Conservation (phyloP, 2,329 filamentous ascomycete genomes). For the Paracorniculantispora psalliotae region DNA sequence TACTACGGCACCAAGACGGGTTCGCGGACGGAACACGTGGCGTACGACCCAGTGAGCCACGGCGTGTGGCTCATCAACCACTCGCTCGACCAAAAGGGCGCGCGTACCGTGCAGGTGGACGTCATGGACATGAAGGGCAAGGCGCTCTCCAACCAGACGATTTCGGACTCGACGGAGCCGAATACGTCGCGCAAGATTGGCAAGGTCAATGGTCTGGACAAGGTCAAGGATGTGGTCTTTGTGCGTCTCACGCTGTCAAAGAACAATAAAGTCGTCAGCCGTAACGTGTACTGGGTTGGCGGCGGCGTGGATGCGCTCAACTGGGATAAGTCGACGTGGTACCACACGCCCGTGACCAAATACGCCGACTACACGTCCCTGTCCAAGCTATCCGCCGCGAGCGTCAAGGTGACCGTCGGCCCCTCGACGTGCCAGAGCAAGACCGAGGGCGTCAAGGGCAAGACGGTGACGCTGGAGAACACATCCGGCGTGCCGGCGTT, state of each 20-base stretch:
- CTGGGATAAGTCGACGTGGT: constrained; percentile 56
- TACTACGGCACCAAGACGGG: constrained; percentile 57
- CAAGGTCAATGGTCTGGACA: constrained; percentile 20
- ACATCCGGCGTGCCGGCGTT: constrained; percentile 48
- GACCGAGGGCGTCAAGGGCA: constrained; percentile 11
- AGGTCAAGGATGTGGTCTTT: constrained; percentile 41
- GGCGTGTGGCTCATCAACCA: constrained; percentile 52
- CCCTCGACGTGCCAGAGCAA: constrained; percentile 8
- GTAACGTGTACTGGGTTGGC: constrained; percentile 58
- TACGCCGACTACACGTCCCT: constrained; percentile 37
- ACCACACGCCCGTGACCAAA: constrained; percentile 41
- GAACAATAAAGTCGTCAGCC: constrained; percentile 35
- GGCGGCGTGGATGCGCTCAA: constrained; percentile 42
- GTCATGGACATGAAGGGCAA: constrained; percentile 45
- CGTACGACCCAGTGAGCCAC: constrained; percentile 46
- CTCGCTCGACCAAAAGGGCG: constrained; percentile 33
- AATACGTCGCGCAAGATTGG: constrained; percentile 35
- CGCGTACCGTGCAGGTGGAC: constrained; percentile 42
- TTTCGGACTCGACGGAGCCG: constrained; percentile 34
- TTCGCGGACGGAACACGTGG: constrained; percentile 45
- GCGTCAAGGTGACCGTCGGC: constrained; percentile 27
- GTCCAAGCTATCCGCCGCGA: constrained; percentile 31
- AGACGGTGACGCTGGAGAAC: constrained; percentile 45
- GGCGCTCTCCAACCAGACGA: constrained; percentile 28
- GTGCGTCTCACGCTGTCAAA: constrained; percentile 44